phyloP scores from a whole-genome alignment of 768 basidiomycete genomes.

The Tulasnella sp. region DNA sequence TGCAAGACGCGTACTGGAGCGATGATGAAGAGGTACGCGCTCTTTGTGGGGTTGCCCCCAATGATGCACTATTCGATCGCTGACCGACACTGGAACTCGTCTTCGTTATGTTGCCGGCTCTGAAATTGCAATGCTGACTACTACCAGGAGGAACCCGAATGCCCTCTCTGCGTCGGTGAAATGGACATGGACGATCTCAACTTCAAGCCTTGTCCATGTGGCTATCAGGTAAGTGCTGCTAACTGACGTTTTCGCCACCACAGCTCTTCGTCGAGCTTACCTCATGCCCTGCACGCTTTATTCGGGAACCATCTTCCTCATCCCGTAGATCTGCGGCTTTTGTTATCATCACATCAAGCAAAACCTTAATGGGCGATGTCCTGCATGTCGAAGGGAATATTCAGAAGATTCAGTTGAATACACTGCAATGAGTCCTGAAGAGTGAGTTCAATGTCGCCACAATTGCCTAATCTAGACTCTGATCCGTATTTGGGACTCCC shows the following conservation, averaged over 20 bases:
- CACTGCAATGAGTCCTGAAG: conserved; percentile 90
- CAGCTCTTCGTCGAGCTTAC: neutral
- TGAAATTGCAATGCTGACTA: conserved; percentile 7
- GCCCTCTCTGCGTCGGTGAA: conserved; percentile 96
- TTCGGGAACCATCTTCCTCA: neutral
- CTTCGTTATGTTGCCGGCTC: conserved; percentile 7
- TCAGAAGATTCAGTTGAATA: conserved; percentile 91
- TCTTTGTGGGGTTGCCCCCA: neutral
- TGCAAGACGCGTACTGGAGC: conserved; percentile 96
- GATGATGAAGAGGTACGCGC: conserved; percentile 76
- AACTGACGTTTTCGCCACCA: neutral
- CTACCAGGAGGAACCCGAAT: conserved; percentile 89
- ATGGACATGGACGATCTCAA: conserved; percentile 99
- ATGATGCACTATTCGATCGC: neutral
- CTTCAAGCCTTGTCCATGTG: conserved; percentile 98
- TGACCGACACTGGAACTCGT: conserved; percentile 30
- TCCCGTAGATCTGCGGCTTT: conserved; percentile 86
- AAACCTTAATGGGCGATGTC: conserved; percentile 93
- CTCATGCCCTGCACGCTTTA: neutral
- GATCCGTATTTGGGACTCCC: neutral
- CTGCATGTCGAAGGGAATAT: conserved; percentile 90
- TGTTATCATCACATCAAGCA: conserved; percentile 99
- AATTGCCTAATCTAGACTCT: conserved; percentile 31
- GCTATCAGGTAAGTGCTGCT: conserved; percentile 73
- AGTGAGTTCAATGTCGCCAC: conserved; percentile 55